Conservation (phyloP, 208 protist genomes). For the Tritrichomonas foetus region DNA sequence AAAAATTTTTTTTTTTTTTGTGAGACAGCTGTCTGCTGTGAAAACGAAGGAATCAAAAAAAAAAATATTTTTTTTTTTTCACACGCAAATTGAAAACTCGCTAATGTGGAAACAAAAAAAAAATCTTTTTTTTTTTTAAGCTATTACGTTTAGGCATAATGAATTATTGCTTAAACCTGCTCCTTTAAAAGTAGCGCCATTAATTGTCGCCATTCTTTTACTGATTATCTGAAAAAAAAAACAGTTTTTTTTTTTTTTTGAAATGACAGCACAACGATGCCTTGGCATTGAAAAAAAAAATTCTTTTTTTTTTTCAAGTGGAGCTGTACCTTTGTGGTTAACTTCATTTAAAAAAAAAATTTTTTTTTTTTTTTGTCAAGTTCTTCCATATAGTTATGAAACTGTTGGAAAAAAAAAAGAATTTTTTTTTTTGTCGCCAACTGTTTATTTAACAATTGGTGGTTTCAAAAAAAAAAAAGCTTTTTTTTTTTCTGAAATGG, state of each 20-base stretch:
- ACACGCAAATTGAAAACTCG: background rate
- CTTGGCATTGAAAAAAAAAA: background rate
- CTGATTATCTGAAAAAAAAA: background rate
- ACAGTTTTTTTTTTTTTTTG: background rate
- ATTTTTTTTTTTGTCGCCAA: background rate
- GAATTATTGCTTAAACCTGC: background rate
- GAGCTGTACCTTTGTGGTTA: conserved; percentile 3
- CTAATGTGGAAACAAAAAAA: background rate
- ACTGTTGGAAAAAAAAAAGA: background rate
- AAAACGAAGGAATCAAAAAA: background rate
- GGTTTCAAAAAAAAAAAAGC: background rate
- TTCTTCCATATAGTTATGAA: background rate
- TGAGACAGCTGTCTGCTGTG: background rate
- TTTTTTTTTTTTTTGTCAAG: background rate
- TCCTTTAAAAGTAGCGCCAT: background rate
- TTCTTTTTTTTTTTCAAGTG: background rate
- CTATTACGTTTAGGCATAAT: background rate
- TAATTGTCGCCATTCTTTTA: background rate
- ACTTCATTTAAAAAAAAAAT: background rate
- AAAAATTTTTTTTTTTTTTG: background rate
- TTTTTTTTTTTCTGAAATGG: background rate
- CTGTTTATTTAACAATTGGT: conserved; percentile 29
- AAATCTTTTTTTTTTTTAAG: background rate
- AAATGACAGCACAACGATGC: background rate
- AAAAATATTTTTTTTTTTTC: background rate